Evolutionary conservation across 202 grass and related monocot genomes (phyloP).

Genomic region (Thinopyrum obtusiflorum): DNA sequence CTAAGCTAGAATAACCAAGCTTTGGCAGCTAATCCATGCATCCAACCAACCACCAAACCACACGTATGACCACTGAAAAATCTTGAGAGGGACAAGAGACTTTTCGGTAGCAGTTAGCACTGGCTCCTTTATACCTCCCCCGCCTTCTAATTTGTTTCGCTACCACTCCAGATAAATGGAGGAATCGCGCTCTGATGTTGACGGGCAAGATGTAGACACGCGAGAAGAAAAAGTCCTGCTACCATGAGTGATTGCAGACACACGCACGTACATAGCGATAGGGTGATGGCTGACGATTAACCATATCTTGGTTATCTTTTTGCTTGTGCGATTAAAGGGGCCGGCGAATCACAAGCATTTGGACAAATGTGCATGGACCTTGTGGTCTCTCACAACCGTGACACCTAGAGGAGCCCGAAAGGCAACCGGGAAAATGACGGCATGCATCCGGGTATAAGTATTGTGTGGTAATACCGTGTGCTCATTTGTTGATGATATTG

Average conservation of each 20-base stretch:
- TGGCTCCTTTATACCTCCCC: not conserved
- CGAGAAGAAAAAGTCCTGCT: not conserved
- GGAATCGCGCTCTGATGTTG: slow-evolving; percentile 36
- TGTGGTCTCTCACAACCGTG: not conserved
- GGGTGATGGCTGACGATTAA: slow-evolving; percentile 40
- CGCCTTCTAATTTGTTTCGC: not conserved
- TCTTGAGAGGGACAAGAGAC: slow-evolving; percentile 11
- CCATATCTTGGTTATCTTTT: slow-evolving; percentile 18
- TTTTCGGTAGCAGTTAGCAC: not conserved
- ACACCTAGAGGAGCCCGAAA: slow-evolving; percentile 35
- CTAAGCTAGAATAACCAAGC: not conserved
- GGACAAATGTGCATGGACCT: slow-evolving; percentile 30
- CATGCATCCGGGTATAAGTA: not conserved
- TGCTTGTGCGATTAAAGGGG: not conserved
- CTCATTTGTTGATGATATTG: not conserved
- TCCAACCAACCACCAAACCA: slow-evolving; percentile 9
- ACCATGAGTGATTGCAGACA: not conserved
- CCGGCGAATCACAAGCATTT: slow-evolving; percentile 16
- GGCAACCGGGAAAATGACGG: slow-evolving; percentile 5
- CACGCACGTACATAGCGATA: not conserved
- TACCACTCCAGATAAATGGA: slow-evolving; percentile 30
- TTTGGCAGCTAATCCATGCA: not conserved
- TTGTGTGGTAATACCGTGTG: not conserved
- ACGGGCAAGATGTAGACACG: slow-evolving; percentile 13
- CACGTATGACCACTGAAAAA: slow-evolving; percentile 26